Conservation (phyloP, 305 asterid species). For the Fraxinus dipetala region DNA sequence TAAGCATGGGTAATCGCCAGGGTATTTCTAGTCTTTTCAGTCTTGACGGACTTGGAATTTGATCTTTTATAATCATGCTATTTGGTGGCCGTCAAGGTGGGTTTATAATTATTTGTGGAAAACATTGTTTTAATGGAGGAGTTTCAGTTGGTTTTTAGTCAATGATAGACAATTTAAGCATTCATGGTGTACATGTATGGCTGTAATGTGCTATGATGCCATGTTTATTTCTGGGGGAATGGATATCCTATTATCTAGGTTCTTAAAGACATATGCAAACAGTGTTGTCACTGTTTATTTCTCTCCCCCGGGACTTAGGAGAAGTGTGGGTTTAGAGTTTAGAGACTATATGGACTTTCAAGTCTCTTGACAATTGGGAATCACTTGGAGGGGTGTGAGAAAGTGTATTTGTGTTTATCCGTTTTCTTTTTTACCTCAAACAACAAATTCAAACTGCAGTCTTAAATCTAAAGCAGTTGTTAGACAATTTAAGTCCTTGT, state of each 20-base stretch:
- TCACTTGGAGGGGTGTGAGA: neutral
- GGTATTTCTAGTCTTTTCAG: neutral
- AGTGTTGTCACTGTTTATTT: neutral
- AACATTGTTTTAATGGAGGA: neutral
- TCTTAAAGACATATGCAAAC: neutral
- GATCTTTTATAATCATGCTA: neutral
- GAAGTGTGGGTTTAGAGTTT: neutral
- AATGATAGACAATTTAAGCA: neutral
- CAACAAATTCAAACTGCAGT: neutral
- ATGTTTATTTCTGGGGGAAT: neutral
- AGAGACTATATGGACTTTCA: neutral
- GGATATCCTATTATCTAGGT: neutral
- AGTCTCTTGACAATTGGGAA: neutral
- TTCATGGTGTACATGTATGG: neutral
- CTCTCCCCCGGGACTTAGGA: neutral
- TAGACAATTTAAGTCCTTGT: neutral
- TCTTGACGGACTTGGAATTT: neutral
- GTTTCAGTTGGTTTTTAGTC: neutral
- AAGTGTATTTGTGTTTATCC: neutral
- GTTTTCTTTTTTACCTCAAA: neutral
- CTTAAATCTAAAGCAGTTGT: neutral
- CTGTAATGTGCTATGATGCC: neutral
- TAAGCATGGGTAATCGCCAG: neutral
- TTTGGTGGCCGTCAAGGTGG: neutral
- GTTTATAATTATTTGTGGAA: neutral